Percentiles rank a stretch among this genome's conserved stretches.
phyloP scores from a whole-genome alignment of 2,329 filamentous ascomycete genomes.

The Teratosphaeria nubilosa region DNA sequence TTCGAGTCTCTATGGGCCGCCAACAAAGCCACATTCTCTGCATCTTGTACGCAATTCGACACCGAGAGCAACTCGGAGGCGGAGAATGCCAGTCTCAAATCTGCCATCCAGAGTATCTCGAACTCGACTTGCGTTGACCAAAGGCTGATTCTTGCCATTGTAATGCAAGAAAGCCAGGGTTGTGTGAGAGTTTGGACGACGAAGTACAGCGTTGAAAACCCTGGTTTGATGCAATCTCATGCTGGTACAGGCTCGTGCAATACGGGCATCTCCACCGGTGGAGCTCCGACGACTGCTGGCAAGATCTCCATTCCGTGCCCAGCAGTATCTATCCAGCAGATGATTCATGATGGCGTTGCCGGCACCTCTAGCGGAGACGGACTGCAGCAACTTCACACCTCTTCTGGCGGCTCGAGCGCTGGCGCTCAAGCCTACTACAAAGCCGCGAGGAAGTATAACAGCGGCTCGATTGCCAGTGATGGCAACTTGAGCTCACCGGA shows the following conservation, averaged over 20 bases:
- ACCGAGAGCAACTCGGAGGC: conserved; percentile 26
- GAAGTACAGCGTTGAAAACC: conserved; percentile 29
- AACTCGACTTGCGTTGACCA: conserved; percentile 24
- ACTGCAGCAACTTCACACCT: conserved; percentile 29
- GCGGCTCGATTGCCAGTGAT: conserved; percentile 30
- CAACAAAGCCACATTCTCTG: conserved; percentile 26
- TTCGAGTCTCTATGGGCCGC: conserved; percentile 26
- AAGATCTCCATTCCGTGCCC: conserved; percentile 28
- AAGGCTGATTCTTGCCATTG: conserved; percentile 34
- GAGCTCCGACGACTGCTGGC: conserved; percentile 10
- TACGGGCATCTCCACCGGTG: conserved; percentile 5
- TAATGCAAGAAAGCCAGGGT: conserved; percentile 38
- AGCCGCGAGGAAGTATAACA: conserved; percentile 41
- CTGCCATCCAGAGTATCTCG: conserved; percentile 25
- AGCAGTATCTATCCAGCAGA: conserved; percentile 25
- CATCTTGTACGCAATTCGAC: conserved; percentile 27
- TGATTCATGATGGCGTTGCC: conserved; percentile 35
- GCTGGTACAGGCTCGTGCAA: conserved; percentile 31
- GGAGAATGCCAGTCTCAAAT: conserved; percentile 31
- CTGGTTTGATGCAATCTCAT: conserved; percentile 37
- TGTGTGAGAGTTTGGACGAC: conserved; percentile 37
- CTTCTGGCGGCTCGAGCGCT: conserved; percentile 19
- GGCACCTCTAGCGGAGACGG: conserved; percentile 36
- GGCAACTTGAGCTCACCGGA: conserved; percentile 31
- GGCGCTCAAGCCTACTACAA: conserved; percentile 31